Evolutionary conservation across 768 basidiomycete genomes (phyloP).

Genomic region (Hygrocybe coccinea): DNA sequence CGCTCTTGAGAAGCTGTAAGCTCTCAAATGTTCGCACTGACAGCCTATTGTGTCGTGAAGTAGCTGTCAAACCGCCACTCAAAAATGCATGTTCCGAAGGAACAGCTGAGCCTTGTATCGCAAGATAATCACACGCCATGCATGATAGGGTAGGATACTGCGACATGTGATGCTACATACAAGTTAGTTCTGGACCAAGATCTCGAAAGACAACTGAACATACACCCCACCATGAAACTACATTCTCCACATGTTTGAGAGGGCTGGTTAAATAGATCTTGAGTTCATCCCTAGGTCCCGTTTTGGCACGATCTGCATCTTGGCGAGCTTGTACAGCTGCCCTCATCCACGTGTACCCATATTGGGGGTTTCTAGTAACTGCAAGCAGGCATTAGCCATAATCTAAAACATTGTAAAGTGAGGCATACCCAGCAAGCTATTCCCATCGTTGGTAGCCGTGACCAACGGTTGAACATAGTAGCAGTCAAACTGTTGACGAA

Average conservation of each 20-base stretch:
- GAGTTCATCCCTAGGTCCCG: constrained; percentile 9
- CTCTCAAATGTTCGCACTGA: constrained; percentile 20
- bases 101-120: constrained; percentile 26
- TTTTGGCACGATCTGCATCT: not conserved
- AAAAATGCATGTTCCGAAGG: constrained; percentile 27
- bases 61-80: constrained; percentile 23
- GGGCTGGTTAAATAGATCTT: constrained; percentile 6
- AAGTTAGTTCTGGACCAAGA: not conserved
- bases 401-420: not conserved
- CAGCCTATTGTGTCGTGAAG: constrained; percentile 16
- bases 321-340: constrained; percentile 9
- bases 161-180: constrained; percentile 16
- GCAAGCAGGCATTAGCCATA: not conserved
- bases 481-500: not conserved
- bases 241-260: constrained; percentile 10
- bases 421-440: not conserved
- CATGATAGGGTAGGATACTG: constrained; percentile 23
- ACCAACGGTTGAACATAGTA: not conserved
- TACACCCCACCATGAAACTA: constrained; percentile 22
- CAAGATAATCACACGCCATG: constrained; percentile 24
- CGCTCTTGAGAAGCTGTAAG: constrained; percentile 28
- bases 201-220: constrained; percentile 1
- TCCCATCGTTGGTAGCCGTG: too few species aligned
- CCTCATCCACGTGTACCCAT: constrained; percentile 12
- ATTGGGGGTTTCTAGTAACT: not conserved